Evolutionary conservation across 306 rosid genomes (phyloP), one percentile per base, ranked within the genome.

Genomic region (Pueraria montana): DNA sequence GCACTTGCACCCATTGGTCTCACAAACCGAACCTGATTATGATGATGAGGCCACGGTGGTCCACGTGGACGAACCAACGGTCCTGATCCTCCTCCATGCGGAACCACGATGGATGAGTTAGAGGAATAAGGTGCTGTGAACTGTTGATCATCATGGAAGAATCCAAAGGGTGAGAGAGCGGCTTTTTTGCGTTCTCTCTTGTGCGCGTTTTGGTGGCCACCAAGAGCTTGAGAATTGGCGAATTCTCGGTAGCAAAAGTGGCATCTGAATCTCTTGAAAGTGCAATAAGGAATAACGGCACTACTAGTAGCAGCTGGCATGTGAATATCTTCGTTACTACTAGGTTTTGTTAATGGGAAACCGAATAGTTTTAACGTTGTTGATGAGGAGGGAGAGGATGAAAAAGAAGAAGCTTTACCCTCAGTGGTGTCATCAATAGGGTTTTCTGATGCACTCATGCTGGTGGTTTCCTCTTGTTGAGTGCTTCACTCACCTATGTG

Each of bases 201-300:
- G 66, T 87, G 90, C 0, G 90, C 90, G 9, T 87, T 87, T 50
- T 87, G 87, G 24, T 87, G 90, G 9, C 90, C 90, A 17, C 90
- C 90, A 0, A 87, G 50, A 0, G 90, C 90, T 77, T 84, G 90
- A 14, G 76, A 77, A 77, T 80, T 80, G 17, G 82, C 8, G 36
- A 87, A 87, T 76, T 77, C 52, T 0, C 84, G 45, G 32, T 6
- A 7, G 24, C 90, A 87, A 12, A 80, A 87, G 8, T 81, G 74
- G 72, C 90, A 86, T 20, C 2, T 83, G 66, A 77, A 61, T 82
- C 42, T 75, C 30, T 82, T 82, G 38, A 38, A 40, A 16, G 1
- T 10, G 11, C 24, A 4, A 26, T 21, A 2, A 72, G 17, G 24
- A 36, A 2, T 1, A 64, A 16, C 6, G 20, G 6, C 17, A 2